Conservation (phyloP, 2,329 filamentous ascomycete genomes). For the Ceratocystis destructans region DNA sequence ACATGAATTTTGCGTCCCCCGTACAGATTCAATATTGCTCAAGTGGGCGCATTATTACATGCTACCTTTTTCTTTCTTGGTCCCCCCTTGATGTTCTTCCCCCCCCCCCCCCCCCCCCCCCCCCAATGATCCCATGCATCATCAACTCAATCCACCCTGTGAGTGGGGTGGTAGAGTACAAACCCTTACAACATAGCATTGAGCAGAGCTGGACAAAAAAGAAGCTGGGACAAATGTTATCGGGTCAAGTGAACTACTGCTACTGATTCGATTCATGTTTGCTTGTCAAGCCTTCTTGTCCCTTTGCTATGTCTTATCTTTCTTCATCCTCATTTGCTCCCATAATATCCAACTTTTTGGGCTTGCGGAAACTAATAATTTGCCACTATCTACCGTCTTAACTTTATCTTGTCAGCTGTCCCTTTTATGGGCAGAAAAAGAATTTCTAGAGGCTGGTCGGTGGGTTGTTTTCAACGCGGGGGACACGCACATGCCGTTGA, state of each 20-base stretch:
- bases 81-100: not conserved
- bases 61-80: not conserved
- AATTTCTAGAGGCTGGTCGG: not conserved
- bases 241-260: not conserved
- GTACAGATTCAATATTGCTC: not conserved
- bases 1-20: not conserved
- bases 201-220: not conserved
- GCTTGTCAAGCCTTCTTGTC: not conserved
- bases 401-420: not conserved
- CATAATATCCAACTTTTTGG: not conserved
- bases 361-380: not conserved
- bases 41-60: not conserved
- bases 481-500: not conserved
- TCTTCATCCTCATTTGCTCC: not conserved
- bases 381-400: not conserved
- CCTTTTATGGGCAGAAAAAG: not conserved
- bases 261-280: not conserved
- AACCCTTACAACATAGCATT: not conserved
- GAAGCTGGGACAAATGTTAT: not conserved
- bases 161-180: not conserved
- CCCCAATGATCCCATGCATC: not conserved
- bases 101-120: not conserved
- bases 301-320: conserved; percentile 5
- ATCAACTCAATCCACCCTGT: not conserved
- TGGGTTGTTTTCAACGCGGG: not conserved